phyloP scores from a whole-genome alignment of 305 asterid genomes.

The Fraxinus angustifolia region DNA sequence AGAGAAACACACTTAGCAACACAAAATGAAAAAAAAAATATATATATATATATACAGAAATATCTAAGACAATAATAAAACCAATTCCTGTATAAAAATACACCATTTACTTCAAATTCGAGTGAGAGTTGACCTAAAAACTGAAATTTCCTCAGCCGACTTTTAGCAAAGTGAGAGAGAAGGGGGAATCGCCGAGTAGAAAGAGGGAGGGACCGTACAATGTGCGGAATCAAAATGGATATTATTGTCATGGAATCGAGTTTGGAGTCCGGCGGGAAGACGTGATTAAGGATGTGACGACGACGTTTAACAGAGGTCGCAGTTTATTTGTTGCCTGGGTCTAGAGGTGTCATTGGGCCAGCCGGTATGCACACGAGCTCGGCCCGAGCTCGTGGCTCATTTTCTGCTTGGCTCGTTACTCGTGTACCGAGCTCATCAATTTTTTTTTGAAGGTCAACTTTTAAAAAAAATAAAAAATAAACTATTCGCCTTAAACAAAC shows the following conservation, averaged over 20 bases:
- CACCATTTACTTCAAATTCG: background rate
- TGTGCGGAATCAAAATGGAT: conserved; percentile 42
- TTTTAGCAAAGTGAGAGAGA: background rate
- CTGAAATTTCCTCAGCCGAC: background rate
- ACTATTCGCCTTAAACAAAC: no score
- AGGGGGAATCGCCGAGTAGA: background rate
- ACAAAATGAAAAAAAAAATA: background rate
- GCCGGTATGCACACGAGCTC: no score
- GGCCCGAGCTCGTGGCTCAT: no score
- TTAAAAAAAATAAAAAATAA: no score
- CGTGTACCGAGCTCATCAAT: no score
- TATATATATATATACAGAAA: background rate
- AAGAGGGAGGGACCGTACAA: background rate
- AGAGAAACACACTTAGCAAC: background rate
- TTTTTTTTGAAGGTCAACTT: no score
- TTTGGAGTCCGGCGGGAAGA: conserved; percentile 49
- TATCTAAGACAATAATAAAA: background rate
- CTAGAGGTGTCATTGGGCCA: no score
- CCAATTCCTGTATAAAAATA: background rate
- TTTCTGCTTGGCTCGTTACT: no score
- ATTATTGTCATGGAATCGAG: conserved; percentile 31
- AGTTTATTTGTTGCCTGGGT: background rate
- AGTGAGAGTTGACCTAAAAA: background rate
- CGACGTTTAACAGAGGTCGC: conserved; percentile 20
- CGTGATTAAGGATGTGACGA: conserved; percentile 26